Percentiles rank a stretch among this genome's conserved stretches.
These are phyloP conservation scores for Erodium maritimum DNA, from an alignment of 345 rosid genomes.

Conservation along the genomic window DNA sequence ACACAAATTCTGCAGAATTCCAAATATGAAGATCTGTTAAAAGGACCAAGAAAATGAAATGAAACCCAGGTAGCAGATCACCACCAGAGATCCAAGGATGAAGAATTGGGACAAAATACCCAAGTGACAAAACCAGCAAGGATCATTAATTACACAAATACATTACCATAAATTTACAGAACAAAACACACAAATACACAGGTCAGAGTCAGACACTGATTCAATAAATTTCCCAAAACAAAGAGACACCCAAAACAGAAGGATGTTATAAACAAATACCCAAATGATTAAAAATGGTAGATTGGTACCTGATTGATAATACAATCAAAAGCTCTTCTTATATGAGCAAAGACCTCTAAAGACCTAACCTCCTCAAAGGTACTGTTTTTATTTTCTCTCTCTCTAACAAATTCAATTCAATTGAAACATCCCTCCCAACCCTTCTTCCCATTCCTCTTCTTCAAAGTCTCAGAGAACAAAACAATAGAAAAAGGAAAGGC, in stretches of 20 bases:
- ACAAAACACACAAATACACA: not conserved
- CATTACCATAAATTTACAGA: not conserved
- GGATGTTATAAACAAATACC: constrained; percentile 12
- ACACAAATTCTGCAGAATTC: constrained; percentile 12
- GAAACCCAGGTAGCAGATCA: constrained; percentile 8
- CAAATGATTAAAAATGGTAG: constrained; percentile 21
- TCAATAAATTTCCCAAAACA: not conserved
- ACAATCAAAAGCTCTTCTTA: constrained; percentile 29
- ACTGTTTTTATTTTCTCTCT: not conserved
- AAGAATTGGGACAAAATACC: constrained; percentile 2
- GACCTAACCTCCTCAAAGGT: constrained; percentile 23
- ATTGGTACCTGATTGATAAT: constrained; percentile 50
- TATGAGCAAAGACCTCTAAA: constrained; percentile 32
- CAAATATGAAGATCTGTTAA: constrained; percentile 9
- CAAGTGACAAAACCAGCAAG: constrained; percentile 2
- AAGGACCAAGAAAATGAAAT: constrained; percentile 12
- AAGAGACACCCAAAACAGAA: constrained; percentile 7
- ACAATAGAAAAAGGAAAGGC: constrained; percentile 11
- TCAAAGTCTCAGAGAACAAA: constrained; percentile 8
- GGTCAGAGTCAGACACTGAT: not conserved
- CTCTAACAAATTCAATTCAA: constrained; percentile 3
- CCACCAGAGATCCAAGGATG: constrained; percentile 21
- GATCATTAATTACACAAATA: not conserved
- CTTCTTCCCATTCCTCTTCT: not conserved
- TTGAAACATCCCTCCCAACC: not conserved